These are phyloP conservation scores for Russula sp. DNA, from an alignment of 768 basidiomycete genomes.

Conservation along the genomic window DNA sequence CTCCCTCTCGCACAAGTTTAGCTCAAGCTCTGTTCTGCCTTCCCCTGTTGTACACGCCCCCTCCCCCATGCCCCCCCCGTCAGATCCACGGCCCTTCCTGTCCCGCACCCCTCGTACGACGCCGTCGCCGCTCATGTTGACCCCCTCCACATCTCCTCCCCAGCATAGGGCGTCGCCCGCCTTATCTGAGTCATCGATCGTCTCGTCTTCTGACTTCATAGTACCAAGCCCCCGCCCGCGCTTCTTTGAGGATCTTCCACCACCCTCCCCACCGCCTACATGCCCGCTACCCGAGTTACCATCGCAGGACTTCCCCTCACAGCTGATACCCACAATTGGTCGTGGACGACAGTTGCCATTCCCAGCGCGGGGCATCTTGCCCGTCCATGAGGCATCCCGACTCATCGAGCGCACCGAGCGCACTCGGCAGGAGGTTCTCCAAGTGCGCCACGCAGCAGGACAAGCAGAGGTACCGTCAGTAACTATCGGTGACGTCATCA, in stretches of 20 bases:
- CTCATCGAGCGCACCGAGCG: slow-evolving; percentile 23
- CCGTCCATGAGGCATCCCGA: slow-evolving; percentile 23
- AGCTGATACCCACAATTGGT: slow-evolving; percentile 24
- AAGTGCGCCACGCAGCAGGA: not conserved
- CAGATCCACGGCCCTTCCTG: slow-evolving; percentile 4
- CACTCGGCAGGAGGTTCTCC: not conserved
- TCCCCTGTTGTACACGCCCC: not conserved
- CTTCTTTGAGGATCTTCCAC: slow-evolving; percentile 21
- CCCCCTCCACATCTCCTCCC: slow-evolving; percentile 1
- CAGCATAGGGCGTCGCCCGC: slow-evolving; percentile 5
- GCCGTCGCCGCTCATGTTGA: slow-evolving; percentile 8
- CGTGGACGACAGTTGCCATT: slow-evolving; percentile 49
- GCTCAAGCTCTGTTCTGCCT: not conserved
- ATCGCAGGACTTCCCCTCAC: slow-evolving; percentile 12
- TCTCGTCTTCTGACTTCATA: slow-evolving; percentile 22
- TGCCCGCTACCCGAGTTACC: slow-evolving; percentile 21
- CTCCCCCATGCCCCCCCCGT: not conserved
- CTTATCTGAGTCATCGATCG: slow-evolving; percentile 15
- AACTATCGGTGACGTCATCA: not conserved
- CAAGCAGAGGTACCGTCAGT: not conserved
- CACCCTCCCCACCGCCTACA: slow-evolving; percentile 23
- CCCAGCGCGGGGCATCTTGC: slow-evolving; percentile 41
- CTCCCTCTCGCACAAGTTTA: not conserved
- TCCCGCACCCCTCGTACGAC: not conserved
- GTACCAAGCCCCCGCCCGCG: slow-evolving; percentile 20